Conservation (phyloP, 208 protist species). For the Leishmania martiniquensis region DNA sequence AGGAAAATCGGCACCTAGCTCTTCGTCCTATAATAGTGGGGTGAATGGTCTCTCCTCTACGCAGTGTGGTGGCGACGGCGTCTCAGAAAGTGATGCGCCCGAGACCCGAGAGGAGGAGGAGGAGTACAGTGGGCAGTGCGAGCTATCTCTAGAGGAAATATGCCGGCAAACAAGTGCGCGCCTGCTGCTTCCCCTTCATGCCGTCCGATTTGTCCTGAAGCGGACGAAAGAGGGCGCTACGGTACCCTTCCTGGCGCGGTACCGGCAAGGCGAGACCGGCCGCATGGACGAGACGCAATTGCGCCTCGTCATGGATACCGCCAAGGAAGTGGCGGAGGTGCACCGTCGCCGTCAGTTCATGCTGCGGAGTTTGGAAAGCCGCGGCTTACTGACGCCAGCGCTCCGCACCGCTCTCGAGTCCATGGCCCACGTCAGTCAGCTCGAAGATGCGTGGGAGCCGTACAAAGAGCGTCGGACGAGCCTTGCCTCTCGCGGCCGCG, state of each 20-base stretch:
- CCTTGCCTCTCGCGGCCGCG: constrained; percentile 71
- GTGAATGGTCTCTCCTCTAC: background rate
- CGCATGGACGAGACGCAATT: constrained; percentile 69
- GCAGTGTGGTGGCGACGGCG: background rate
- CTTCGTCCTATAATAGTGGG: background rate
- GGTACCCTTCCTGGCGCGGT: constrained; percentile 90
- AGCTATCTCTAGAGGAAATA: constrained; percentile 30
- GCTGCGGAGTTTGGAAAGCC: constrained; percentile 69
- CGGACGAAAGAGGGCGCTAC: constrained; percentile 74
- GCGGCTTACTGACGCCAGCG: constrained; percentile 68
- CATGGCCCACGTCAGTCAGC: constrained; percentile 72
- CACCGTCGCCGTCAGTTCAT: constrained; percentile 78
- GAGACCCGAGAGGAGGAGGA: constrained; percentile 8
- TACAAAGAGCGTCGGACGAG: constrained; percentile 82
- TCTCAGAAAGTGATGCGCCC: background rate
- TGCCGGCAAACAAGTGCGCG: constrained; percentile 45
- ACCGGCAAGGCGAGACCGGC: constrained; percentile 81
- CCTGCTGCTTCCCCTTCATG: constrained; percentile 30
- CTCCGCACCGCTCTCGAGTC: constrained; percentile 43
- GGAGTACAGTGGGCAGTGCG: constrained; percentile 22
- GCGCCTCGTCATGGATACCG: constrained; percentile 63
- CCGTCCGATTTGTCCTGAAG: constrained; percentile 61
- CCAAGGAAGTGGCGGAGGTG: constrained; percentile 72
- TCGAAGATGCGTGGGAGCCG: constrained; percentile 87
- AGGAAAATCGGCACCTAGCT: background rate